phyloP scores from a whole-genome alignment of 1,284 basidiomycete species.

The Cryptococcus deneoformans region DNA sequence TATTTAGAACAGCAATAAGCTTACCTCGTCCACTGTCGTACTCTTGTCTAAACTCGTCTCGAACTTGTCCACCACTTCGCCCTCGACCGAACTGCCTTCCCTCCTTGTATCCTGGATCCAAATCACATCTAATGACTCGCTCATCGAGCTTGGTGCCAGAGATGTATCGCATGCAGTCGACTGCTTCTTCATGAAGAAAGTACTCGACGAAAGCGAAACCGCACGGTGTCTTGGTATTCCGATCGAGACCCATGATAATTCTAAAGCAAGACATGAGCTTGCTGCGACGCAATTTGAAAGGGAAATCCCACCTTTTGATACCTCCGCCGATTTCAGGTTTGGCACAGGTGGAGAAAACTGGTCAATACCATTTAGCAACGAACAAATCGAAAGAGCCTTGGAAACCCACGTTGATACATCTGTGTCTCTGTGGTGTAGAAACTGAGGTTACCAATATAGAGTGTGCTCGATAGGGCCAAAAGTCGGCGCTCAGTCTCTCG shows the following conservation, averaged over 20 bases:
- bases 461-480: conserved; percentile 53
- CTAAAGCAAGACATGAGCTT: conserved; percentile 13
- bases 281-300: neutral
- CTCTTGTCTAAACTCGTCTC: conserved; percentile 96
- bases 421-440: conserved; percentile 99
- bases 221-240: conserved; percentile 90
- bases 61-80: conserved; percentile 91
- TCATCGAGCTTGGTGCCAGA: conserved; percentile 99
- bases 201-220: conserved; percentile 99
- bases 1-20: neutral
- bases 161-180: conserved; percentile 89
- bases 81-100: conserved; percentile 97
- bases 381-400: neutral
- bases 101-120: conserved; percentile 97
- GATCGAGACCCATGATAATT: conserved; percentile 98
- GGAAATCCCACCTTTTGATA: conserved; percentile 66
- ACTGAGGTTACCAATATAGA: conserved; percentile 91
- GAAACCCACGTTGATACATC: conserved; percentile 74
- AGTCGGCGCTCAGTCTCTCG: conserved; percentile 53
- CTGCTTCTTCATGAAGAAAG: conserved; percentile 91
- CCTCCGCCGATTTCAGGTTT: conserved; percentile 87
- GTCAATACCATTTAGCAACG: conserved; percentile 1
- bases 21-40: conserved; percentile 83
- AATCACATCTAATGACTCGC: conserved; percentile 94
- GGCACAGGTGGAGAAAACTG: conserved; percentile 85